Evolutionary conservation across 176 grass and related monocot species (phyloP), one percentile per base, ranked within the genome.

Genomic region (Chrysopogon serrulatus): DNA sequence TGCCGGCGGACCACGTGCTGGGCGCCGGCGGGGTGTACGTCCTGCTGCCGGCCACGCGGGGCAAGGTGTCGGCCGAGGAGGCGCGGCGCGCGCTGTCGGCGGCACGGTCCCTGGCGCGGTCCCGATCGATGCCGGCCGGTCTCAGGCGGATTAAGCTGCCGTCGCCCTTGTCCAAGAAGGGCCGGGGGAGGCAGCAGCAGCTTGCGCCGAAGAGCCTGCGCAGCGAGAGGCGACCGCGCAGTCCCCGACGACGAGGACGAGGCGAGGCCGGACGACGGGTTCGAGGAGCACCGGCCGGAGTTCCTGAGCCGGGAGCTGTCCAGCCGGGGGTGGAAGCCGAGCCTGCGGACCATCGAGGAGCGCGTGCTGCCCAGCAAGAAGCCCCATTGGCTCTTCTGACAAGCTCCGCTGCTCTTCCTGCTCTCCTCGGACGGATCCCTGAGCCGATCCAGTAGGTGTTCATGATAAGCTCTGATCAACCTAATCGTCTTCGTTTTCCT

Each of bases 251-350:
- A n/a, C 8, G 77, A 68, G 19, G 75, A 24, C 44, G 86, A 84
- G 48, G 13, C 73, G 51, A 32, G 60, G 68, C 37, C 12, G 76
- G 78, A 57, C 28, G 78, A 57, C 28, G 83, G 84, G 42, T 90
- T 90, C 73, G 91, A 90, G 72, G 87, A 88, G 65, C 67, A 85
- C 36, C 76, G 43, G 54, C 85, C 89, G 32, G 96, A 94, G 80
- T 87, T 90, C 74, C 13, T 99, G 76, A 93, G 89, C 84, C 42
- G 93, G 84, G 89, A 99, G 85, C 67, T 93, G 65, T 98, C 96
- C 10, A 78, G 76, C 83, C 90, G 83, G 73, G 93, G 91, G 18
- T 98, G 96, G 96, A 95, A 95, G 79, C 96, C 96, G n/a, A 93
- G 82, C 87, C 75, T 98, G 17, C 67, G 79, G 18, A 98, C 96